Evolutionary conservation across 179 eudicot genomes (phyloP).

Genomic region (Camellia oleifera): DNA sequence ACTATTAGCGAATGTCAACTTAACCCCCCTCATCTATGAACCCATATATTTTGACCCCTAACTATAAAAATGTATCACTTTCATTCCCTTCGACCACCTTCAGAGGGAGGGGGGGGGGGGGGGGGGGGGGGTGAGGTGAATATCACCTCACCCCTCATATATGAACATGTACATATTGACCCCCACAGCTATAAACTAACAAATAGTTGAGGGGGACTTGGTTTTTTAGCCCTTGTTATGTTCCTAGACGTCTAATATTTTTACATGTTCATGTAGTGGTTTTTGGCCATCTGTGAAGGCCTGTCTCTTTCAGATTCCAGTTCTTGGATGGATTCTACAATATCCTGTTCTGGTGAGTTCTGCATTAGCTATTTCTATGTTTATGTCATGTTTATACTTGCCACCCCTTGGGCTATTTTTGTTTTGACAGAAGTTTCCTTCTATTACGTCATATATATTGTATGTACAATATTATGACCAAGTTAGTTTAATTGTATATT

Average conservation of each 20-base stretch:
- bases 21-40: too few relatives aligned
- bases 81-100: too few relatives aligned
- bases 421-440: not conserved
- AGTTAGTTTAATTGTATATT: not conserved
- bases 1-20: too few relatives aligned
- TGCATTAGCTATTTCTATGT: not conserved
- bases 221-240: not conserved
- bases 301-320: slow-evolving; percentile 55
- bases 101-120: too few relatives aligned
- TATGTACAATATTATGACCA: not conserved
- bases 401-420: not conserved
- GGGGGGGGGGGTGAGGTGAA: too few relatives aligned
- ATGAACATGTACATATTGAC: too few relatives aligned
- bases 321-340: slow-evolving; percentile 49
- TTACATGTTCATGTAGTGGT: slow-evolving; percentile 27
- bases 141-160: too few relatives aligned
- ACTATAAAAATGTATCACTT: too few relatives aligned
- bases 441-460: not conserved
- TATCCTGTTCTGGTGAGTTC: slow-evolving; percentile 39
- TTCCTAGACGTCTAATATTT: not conserved
- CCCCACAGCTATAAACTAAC: too few relatives aligned
- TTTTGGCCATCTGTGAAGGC: slow-evolving; percentile 57
- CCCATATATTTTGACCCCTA: too few relatives aligned
- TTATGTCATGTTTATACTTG: not conserved
- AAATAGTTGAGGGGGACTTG: too few relatives aligned